These are phyloP conservation scores for Dioszegia crocea DNA, from an alignment of 768 basidiomycete species.

Conservation along the genomic window DNA sequence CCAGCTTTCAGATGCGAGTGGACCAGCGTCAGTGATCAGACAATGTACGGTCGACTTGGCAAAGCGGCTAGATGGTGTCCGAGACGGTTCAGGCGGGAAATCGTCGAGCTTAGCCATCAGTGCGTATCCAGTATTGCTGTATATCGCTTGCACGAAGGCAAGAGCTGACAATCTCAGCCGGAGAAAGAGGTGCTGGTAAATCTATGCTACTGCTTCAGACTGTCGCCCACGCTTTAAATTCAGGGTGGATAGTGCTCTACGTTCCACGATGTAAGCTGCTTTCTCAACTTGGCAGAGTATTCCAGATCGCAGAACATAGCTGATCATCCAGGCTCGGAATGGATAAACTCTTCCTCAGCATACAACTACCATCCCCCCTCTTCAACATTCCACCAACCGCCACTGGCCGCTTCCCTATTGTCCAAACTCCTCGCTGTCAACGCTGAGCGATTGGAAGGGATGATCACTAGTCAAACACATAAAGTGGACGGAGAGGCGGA, in stretches of 20 bases:
- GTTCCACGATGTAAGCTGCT: constrained; percentile 65
- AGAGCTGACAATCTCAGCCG: constrained; percentile 55
- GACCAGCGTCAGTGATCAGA: constrained; percentile 68
- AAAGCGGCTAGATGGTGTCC: constrained; percentile 57
- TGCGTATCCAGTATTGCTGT: constrained; percentile 49
- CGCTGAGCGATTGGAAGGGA: constrained; percentile 47
- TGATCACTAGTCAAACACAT: constrained; percentile 15
- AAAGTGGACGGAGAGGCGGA: constrained; percentile 13
- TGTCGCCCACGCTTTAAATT: constrained; percentile 61
- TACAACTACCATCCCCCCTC: constrained; percentile 72
- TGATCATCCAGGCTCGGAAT: constrained; percentile 53
- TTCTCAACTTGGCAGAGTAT: too few species aligned
- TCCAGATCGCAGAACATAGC: background rate
- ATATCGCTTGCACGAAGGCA: background rate
- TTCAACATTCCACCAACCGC: constrained; percentile 70
- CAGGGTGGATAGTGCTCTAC: constrained; percentile 78
- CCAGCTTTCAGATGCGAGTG: constrained; percentile 56
- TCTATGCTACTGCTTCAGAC: constrained; percentile 73
- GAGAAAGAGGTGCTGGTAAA: constrained; percentile 73
- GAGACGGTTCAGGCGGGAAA: constrained; percentile 31
- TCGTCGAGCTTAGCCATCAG: constrained; percentile 64
- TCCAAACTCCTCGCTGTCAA: constrained; percentile 64
- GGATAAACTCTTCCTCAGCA: constrained; percentile 70
- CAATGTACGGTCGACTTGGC: constrained; percentile 61
- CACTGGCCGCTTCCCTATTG: constrained; percentile 62